Conservation (phyloP, 257 asterid species). For the Nicotiana paniculata region DNA sequence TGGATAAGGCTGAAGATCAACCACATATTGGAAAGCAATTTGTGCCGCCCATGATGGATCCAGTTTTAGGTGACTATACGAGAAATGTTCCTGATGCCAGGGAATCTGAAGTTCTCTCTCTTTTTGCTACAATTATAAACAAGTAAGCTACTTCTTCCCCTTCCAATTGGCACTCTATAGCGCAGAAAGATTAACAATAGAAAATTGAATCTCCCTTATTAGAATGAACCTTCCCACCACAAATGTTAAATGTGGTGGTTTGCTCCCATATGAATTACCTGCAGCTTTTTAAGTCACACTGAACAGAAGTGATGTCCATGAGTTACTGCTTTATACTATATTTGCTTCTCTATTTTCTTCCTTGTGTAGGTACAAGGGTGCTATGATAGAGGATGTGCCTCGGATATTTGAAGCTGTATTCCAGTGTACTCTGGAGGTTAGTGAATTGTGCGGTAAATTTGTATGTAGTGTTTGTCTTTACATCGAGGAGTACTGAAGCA, state of each 20-base stretch:
- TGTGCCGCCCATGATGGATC: constrained; percentile 99
- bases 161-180: background rate
- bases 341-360: background rate
- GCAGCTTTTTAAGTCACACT: background rate
- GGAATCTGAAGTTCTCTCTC: constrained; percentile 98
- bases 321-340: background rate
- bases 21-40: constrained; percentile 85
- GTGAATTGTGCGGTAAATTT: background rate
- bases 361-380: constrained; percentile 61
- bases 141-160: constrained; percentile 43
- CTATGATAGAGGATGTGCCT: constrained; percentile 95
- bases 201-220: background rate
- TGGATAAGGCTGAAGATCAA: constrained; percentile 94
- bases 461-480: background rate
- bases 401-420: constrained; percentile 95
- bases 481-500: background rate
- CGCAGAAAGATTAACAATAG: background rate
- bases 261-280: background rate
- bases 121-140: constrained; percentile 93
- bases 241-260: background rate
- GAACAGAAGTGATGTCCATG: background rate
- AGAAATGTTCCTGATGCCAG: constrained; percentile 98
- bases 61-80: constrained; percentile 92
- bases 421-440: constrained; percentile 95
- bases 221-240: background rate